Evolutionary conservation across 805 yeast species (phyloP).

Genomic region (Kazachstania taianensis): DNA sequence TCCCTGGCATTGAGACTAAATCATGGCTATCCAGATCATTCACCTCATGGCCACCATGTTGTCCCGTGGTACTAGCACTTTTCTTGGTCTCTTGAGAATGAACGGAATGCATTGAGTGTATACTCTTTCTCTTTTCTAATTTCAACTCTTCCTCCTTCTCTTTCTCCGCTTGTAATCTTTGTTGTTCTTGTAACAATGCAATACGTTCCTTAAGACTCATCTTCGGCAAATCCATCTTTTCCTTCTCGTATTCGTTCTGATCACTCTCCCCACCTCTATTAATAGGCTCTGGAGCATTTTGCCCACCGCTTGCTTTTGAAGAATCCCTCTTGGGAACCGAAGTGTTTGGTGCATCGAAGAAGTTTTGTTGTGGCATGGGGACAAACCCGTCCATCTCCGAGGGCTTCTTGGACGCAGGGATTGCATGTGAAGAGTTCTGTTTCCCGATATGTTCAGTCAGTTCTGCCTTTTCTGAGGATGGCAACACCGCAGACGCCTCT

Average conservation of each 20-base stretch:
- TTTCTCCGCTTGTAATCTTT: conserved; percentile 66
- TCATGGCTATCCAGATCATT: background rate
- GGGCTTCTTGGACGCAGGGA: conserved; percentile 3
- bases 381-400: conserved; percentile 8
- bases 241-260: conserved; percentile 13
- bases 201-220: conserved; percentile 81
- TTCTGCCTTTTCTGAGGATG: background rate
- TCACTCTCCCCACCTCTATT: conserved; percentile 5
- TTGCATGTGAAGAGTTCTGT: too few relatives aligned
- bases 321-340: background rate
- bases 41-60: background rate
- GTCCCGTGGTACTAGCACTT: background rate
- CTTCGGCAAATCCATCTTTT: conserved; percentile 56
- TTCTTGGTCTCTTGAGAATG: background rate
- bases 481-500: background rate
- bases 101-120: conserved; percentile 12
- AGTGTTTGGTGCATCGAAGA: conserved; percentile 5
- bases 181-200: conserved; percentile 70
- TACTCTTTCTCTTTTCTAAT: conserved; percentile 39
- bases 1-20: background rate
- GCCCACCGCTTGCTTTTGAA: background rate
- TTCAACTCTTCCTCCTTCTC: conserved; percentile 45
- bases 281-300: conserved; percentile 6
- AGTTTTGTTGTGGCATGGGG: conserved; percentile 8
- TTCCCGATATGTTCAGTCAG: too few relatives aligned